A percentile compares a stretch with the other conserved stretches of the same genome.
Evolutionary conservation across 2,329 filamentous ascomycete species (phyloP).

Genomic region (Apiospora saccharicola): DNA sequence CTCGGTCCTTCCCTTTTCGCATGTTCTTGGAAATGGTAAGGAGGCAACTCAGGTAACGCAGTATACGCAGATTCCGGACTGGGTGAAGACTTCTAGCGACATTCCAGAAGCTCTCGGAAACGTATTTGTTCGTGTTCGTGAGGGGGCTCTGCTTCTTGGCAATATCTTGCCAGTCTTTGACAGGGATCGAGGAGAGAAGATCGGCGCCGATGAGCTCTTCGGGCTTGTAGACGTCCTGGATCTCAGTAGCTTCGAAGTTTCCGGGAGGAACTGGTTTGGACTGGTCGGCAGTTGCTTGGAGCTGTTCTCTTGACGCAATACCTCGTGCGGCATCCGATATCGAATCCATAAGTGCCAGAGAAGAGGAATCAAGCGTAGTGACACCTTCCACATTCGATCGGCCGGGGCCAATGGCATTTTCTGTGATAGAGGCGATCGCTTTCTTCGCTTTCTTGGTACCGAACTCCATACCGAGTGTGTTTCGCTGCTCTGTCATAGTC

Average conservation of each 20-base stretch:
- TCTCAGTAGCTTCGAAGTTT: slow-evolving; percentile 70
- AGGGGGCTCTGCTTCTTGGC: slow-evolving; percentile 66
- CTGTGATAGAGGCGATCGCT: slow-evolving; percentile 63
- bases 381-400: slow-evolving; percentile 45
- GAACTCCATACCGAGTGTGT: slow-evolving; percentile 78
- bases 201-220: slow-evolving; percentile 71
- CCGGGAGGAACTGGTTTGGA: slow-evolving; percentile 77
- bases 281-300: slow-evolving; percentile 69
- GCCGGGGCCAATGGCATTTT: slow-evolving; percentile 73
- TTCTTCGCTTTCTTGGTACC: slow-evolving; percentile 89
- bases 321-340: slow-evolving; percentile 68
- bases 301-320: slow-evolving; percentile 72
- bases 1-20: slow-evolving; percentile 55
- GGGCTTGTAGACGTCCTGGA: slow-evolving; percentile 77
- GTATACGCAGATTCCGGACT: slow-evolving; percentile 61
- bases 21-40: slow-evolving; percentile 61
- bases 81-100: slow-evolving; percentile 62
- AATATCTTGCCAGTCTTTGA: slow-evolving; percentile 78
- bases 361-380: slow-evolving; percentile 60
- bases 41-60: slow-evolving; percentile 65
- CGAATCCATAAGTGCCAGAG: slow-evolving; percentile 66
- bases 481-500: slow-evolving; percentile 68
- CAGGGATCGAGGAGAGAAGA: slow-evolving; percentile 70
- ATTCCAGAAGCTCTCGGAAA: slow-evolving; percentile 67
- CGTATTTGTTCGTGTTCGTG: slow-evolving; percentile 66